Evolutionary conservation across 371 early-diverging fungal genomes (phyloP).

Genomic region (Mortierella sp.): DNA sequence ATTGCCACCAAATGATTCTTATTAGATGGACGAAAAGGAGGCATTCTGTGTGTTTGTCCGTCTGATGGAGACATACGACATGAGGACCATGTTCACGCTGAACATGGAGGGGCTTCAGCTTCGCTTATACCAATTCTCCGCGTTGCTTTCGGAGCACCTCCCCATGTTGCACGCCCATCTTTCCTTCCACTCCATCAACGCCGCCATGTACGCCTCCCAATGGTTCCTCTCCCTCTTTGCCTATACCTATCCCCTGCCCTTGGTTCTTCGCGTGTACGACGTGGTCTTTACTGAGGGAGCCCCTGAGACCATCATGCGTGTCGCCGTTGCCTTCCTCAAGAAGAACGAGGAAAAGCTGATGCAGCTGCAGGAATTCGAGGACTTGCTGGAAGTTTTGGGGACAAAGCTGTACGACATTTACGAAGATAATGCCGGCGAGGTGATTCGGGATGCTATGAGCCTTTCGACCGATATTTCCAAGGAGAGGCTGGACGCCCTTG

Average conservation of each 20-base stretch:
- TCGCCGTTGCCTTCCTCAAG: constrained; percentile 91
- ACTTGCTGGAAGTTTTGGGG: constrained; percentile 83
- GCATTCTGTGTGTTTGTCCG: constrained; percentile 93
- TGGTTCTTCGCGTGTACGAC: constrained; percentile 94
- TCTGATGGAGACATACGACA: constrained; percentile 91
- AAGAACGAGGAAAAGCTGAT: constrained; percentile 79
- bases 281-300: constrained; percentile 90
- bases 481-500: constrained; percentile 79
- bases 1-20: constrained; percentile 64
- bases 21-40: constrained; percentile 89
- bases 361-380: constrained; percentile 86
- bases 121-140: constrained; percentile 89
- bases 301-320: constrained; percentile 88
- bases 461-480: constrained; percentile 78
- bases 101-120: constrained; percentile 91
- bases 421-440: constrained; percentile 70
- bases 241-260: constrained; percentile 89
- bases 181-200: constrained; percentile 76
- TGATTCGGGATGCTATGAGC: constrained; percentile 85
- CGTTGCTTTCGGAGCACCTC: constrained; percentile 81
- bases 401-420: constrained; percentile 82
- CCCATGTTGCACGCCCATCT: constrained; percentile 85
- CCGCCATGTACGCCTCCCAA: constrained; percentile 94
- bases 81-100: constrained; percentile 85
- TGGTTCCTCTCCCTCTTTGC: constrained; percentile 98